Evolutionary conservation across 768 basidiomycete species (phyloP).

Genomic region (Boletales sp.): DNA sequence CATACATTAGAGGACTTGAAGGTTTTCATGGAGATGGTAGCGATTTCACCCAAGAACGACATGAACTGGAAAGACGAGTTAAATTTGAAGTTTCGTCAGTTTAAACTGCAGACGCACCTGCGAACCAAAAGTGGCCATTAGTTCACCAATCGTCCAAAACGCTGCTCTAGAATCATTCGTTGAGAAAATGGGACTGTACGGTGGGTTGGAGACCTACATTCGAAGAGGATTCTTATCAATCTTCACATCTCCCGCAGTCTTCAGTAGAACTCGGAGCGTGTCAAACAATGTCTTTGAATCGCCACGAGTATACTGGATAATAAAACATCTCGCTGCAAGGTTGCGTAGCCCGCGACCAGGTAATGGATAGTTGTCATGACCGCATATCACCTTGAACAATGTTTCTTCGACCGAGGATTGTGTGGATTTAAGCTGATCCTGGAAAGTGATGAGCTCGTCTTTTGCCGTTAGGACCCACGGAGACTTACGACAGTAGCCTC

Average conservation of each 20-base stretch:
- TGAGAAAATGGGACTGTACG: background rate
- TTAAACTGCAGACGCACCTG: constrained; percentile 54
- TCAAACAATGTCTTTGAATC: constrained; percentile 88
- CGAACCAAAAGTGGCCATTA: constrained; percentile 81
- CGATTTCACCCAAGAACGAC: constrained; percentile 91
- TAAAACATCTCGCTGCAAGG: constrained; percentile 72
- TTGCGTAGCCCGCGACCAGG: constrained; percentile 87
- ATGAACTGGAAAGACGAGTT: constrained; percentile 61
- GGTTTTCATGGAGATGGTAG: constrained; percentile 60
- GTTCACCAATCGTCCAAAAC: constrained; percentile 82
- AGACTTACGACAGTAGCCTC: constrained; percentile 50
- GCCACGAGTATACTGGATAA: constrained; percentile 69
- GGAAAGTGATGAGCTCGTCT: constrained; percentile 4
- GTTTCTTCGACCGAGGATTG: constrained; percentile 62
- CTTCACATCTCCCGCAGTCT: constrained; percentile 71
- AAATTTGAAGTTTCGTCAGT: background rate
- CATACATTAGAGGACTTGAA: constrained; percentile 71
- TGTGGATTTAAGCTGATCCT: constrained; percentile 65
- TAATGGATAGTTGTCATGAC: constrained; percentile 62
- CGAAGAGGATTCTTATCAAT: constrained; percentile 61
- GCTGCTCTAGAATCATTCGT: constrained; percentile 55
- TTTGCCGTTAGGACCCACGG: background rate
- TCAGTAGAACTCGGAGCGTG: constrained; percentile 73
- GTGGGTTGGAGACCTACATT: constrained; percentile 47
- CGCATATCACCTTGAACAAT: constrained; percentile 65